These are phyloP conservation scores for Talaromyces thailandensis DNA, from an alignment of 495 filamentous ascomycete genomes.

Conservation along the genomic window DNA sequence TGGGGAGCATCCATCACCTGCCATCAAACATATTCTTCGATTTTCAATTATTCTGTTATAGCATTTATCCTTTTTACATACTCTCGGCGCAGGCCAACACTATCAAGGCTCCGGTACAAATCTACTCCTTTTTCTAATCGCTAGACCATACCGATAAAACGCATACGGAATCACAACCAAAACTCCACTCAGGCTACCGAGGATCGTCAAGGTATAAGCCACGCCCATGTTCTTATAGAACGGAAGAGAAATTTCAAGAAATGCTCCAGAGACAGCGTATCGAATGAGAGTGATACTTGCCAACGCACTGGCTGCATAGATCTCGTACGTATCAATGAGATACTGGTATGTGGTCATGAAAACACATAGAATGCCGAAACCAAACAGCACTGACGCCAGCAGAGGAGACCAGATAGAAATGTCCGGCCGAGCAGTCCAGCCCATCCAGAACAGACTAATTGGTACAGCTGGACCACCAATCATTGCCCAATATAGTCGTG, in stretches of 20 bases:
- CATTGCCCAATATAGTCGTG: slow-evolving; percentile 50
- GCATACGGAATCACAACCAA: slow-evolving; percentile 46
- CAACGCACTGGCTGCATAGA: slow-evolving; percentile 28
- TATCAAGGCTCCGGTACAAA: not conserved
- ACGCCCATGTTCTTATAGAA: slow-evolving; percentile 47
- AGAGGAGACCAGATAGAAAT: slow-evolving; percentile 50
- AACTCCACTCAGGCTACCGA: slow-evolving; percentile 39
- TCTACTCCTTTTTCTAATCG: slow-evolving; percentile 33
- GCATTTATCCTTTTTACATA: not conserved
- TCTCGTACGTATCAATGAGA: slow-evolving; percentile 46
- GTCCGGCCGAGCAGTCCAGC: slow-evolving; percentile 39
- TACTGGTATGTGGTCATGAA: slow-evolving; percentile 47
- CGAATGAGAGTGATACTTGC: slow-evolving; percentile 41
- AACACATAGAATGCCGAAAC: slow-evolving; percentile 43
- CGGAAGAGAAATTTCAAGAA: slow-evolving; percentile 39
- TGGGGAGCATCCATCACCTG: not conserved
- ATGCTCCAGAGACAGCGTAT: slow-evolving; percentile 41
- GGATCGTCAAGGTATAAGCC: slow-evolving; percentile 47
- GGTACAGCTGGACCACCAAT: slow-evolving; percentile 47
- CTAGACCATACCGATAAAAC: slow-evolving; percentile 40
- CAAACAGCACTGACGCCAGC: slow-evolving; percentile 38
- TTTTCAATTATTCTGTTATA: not conserved
- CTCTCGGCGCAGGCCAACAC: not conserved
- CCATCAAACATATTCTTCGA: not conserved
- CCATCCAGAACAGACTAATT: slow-evolving; percentile 54